Conservation (phyloP, 23 red algal species). For the Gracilaria domingensis region DNA sequence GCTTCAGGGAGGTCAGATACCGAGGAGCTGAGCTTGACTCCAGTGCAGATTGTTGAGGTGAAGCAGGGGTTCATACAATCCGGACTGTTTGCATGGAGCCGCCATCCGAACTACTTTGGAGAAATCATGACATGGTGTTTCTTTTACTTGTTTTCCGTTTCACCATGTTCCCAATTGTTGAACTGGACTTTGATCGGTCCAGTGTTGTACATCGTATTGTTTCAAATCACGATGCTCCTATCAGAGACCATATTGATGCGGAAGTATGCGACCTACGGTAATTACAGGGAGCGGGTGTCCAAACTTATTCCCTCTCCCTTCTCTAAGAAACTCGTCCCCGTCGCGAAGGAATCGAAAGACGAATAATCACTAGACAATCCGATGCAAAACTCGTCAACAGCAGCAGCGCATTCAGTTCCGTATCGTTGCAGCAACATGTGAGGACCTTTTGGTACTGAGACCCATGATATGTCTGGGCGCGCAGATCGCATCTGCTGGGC, state of each 20-base stretch:
- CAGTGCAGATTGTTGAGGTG: background rate
- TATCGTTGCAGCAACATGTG: slow-evolving; percentile 41
- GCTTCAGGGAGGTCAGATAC: background rate
- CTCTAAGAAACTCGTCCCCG: background rate
- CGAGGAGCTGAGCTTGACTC: background rate
- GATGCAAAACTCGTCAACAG: slow-evolving; percentile 21
- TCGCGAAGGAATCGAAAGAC: slow-evolving; percentile 14
- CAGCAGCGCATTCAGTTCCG: slow-evolving; percentile 1
- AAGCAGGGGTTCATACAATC: slow-evolving; percentile 57
- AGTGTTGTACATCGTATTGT: slow-evolving; percentile 39
- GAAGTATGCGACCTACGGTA: slow-evolving; percentile 53
- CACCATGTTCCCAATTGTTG: slow-evolving; percentile 7
- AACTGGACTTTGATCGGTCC: slow-evolving; percentile 55
- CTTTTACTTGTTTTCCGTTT: slow-evolving; percentile 68
- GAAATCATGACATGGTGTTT: slow-evolving; percentile 65
- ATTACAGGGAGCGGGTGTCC: slow-evolving; percentile 55
- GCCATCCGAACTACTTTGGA: slow-evolving; percentile 71
- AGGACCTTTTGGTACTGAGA: slow-evolving; percentile 21
- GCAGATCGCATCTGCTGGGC: slow-evolving; percentile 32
- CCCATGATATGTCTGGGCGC: slow-evolving; percentile 45
- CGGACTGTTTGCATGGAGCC: slow-evolving; percentile 52
- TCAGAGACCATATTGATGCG: slow-evolving; percentile 52
- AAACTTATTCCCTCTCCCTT: slow-evolving; percentile 49
- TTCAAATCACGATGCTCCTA: slow-evolving; percentile 53
- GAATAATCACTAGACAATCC: background rate